phyloP scores from a whole-genome alignment of 768 basidiomycete species.

The Megacollybia marginata region DNA sequence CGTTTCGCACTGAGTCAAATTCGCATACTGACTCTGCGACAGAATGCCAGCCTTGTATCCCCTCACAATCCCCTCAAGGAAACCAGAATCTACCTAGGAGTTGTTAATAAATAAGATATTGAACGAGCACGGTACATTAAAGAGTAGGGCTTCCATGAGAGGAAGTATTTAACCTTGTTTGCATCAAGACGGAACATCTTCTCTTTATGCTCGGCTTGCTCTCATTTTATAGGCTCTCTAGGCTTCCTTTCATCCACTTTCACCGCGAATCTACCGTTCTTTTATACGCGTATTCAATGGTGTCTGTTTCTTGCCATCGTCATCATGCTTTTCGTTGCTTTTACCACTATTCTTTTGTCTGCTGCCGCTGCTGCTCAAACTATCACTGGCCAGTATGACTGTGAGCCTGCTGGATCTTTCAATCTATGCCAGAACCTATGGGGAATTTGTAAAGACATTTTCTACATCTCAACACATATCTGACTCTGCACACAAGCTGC shows the following conservation, averaged over 20 bases:
- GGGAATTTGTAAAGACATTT: constrained; percentile 31
- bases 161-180: too few species aligned
- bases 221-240: too few species aligned
- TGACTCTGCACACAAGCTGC: constrained; percentile 16
- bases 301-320: too few species aligned
- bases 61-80: constrained; percentile 75
- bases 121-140: constrained; percentile 52
- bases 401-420: constrained; percentile 37
- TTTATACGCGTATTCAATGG: too few species aligned
- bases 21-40: constrained; percentile 83
- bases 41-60: constrained; percentile 94
- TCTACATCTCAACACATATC: background rate
- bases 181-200: too few species aligned
- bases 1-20: constrained; percentile 94
- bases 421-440: constrained; percentile 54
- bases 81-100: constrained; percentile 61
- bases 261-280: too few species aligned
- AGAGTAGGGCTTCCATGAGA: constrained; percentile 80
- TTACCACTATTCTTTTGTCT: background rate
- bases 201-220: too few species aligned
- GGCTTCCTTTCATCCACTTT: too few species aligned
- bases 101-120: background rate
- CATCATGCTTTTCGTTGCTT: too few species aligned
- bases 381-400: constrained; percentile 36
- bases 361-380: constrained; percentile 24